A percentile compares a stretch with the other conserved stretches of the same genome.
These are phyloP conservation scores for Umbelopsis ramanniana DNA, from an alignment of 192 early-diverging fungal species.

Conservation along the genomic window DNA sequence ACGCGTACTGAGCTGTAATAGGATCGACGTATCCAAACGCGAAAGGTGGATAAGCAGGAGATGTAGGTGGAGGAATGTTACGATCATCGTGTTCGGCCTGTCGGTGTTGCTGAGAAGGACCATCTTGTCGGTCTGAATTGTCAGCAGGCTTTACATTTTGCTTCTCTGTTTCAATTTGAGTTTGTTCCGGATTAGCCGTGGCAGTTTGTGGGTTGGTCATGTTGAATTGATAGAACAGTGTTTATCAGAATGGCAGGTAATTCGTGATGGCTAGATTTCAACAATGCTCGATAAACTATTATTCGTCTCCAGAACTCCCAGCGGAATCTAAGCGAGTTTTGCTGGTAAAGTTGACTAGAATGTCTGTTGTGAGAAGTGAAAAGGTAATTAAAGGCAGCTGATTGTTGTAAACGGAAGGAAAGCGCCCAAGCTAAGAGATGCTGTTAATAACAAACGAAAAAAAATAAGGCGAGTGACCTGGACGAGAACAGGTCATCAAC, in stretches of 20 bases:
- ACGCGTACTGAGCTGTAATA: conserved; percentile 31
- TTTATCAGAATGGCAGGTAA: not conserved
- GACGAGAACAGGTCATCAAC: conserved; percentile 19
- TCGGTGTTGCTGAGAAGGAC: conserved; percentile 18
- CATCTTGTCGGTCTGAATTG: conserved; percentile 20
- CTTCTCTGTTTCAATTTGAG: conserved; percentile 5
- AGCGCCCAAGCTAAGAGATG: conserved; percentile 17
- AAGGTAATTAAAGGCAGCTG: not conserved
- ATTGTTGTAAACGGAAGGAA: conserved; percentile 9
- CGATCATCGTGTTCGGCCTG: conserved; percentile 11
- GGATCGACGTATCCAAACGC: conserved; percentile 35
- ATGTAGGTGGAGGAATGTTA: conserved; percentile 10
- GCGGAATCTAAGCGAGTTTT: conserved; percentile 7
- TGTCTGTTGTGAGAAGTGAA: not conserved
- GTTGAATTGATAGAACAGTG: not conserved
- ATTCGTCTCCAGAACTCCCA: conserved; percentile 14
- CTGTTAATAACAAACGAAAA: conserved; percentile 22
- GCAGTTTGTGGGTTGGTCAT: conserved; percentile 9
- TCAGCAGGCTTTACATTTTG: conserved; percentile 14
- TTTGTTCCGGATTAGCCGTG: not conserved
- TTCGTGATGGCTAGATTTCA: conserved; percentile 6
- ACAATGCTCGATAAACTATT: conserved; percentile 6
- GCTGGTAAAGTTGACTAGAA: conserved; percentile 7
- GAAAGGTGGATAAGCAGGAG: conserved; percentile 16
- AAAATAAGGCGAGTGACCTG: conserved; percentile 16